Base-by-base conservation (phyloP, 1,284 basidiomycete species). In the Cystobasidium pallidum region DNA sequence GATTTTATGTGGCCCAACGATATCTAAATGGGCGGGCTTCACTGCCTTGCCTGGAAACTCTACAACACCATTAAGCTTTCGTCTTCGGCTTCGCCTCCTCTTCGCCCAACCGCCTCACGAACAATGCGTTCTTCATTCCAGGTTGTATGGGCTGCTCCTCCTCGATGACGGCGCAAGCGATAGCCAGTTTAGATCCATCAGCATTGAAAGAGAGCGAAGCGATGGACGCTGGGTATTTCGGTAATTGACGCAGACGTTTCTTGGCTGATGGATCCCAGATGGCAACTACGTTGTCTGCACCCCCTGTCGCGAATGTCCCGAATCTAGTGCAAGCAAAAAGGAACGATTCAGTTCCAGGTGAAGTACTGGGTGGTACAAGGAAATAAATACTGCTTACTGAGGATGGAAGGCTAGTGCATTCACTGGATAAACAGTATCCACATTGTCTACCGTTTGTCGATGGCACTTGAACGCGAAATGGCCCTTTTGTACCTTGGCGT, bases 401-500 rank as follows among this genome's bases (percentile, higher is more conserved):
- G 95, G 93, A 78, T 98, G 93, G 83, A 98, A 99, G 0, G 92
- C 92, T 36, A 99, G 85, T 0, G 91, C 87, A 79, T 98, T 96
- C 75, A 99, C 94, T 0, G 95, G 94, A 87, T 93, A 99, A n/a
- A 98, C 94, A 75, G 94, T 91, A 80, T 99, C 96, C n/a, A 91
- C 89, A 43, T 91, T 91, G 59, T 92, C 89, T 64, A 94, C 88
- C 1, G 90, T 88, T 79, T 93, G 89, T 21, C 95, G 86, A 79
- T 99, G 95, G 77, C 94, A 97, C 68, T 98, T 94, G 86, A 98
- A 99, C 1, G 96, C 96, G 80, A 99, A 99, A 82, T 97, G 97
- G 80, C 91, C 89, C 47, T 77, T 76, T 81, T 97, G 93, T 0
- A 85, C 84, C 28, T 86, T 86, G 0, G 88, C 84, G 11, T 86